Base-by-base conservation (phyloP, 108 stramenopile genomes). In the Cyclotella choctawhatcheeana region DNA sequence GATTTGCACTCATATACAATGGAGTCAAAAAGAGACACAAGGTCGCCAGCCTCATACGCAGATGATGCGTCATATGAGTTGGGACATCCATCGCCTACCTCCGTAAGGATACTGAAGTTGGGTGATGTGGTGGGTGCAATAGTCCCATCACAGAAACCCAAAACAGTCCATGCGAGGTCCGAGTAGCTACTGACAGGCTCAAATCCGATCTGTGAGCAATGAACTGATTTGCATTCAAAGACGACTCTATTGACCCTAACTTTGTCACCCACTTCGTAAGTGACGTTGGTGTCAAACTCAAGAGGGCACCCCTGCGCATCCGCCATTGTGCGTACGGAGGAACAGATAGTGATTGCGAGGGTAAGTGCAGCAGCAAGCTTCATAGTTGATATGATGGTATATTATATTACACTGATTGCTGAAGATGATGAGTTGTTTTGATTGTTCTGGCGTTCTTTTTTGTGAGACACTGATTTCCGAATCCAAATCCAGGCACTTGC, bases 1-100 rank as follows among this genome's bases (percentile, higher is more conserved):
- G 69, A 10, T 24, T 55, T 68, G 52, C 67, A 68, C 18, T 53
- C 67, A 20, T 68, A 68, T 17, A 65, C 45, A 1, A 68, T 37
- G 12, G n/a, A 1, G 31, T 3, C 14, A 25, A 17, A 17, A 7
- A 55, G 10, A 22, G 67, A 12, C 12, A 55, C 67, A 4, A 27
- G 34, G 32, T 68, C 67, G 18, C 53, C 67, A 44, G 37, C 32
- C 27, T 55, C 37, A 27, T 68, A 68, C 20, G 25, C 22, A 34
- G 25, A 27, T 22, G 52, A 10, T 7, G 30, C 8, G 32, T 54
- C 25, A 40, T 55, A 68, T 20, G 59, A 24, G 1, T 25, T 44
- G 22, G 67, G 67, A 55, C 67, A 68, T 20, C 53, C 67, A 21
- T 32, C 65, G 16, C 37, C 54, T 27, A 44, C 32, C n/a, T 54